Evolutionary conservation across 257 asterid genomes (phyloP).

Genomic region (Osmanthus fragrans): DNA sequence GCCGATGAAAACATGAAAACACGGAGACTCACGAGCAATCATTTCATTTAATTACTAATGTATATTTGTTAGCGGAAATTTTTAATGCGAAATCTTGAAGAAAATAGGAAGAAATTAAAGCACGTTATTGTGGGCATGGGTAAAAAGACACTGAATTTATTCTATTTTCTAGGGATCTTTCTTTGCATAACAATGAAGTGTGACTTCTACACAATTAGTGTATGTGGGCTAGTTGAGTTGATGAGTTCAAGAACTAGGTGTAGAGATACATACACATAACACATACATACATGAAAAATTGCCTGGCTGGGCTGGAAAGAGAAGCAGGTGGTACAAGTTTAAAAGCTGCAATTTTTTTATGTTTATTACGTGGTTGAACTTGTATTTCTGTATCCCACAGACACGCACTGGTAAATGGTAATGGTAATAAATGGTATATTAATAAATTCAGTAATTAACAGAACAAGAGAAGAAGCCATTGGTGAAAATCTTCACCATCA

Average conservation of each 20-base stretch:
- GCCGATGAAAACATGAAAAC: neutral
- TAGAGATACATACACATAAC: neutral
- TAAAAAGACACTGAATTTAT: conserved; percentile 8
- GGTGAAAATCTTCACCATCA: neutral
- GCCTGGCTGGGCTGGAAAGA: conserved; percentile 62
- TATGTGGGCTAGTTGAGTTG: conserved; percentile 1
- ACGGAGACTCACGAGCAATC: neutral
- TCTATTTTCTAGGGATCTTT: conserved; percentile 22
- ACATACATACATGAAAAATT: conserved; percentile 36
- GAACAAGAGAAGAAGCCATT: conserved; percentile 28
- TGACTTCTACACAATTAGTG: conserved; percentile 30
- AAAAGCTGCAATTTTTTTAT: conserved; percentile 17
- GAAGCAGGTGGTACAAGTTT: conserved; percentile 23
- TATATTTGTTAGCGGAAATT: neutral
- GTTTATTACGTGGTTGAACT: neutral
- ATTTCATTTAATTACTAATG: neutral
- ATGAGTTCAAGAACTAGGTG: neutral
- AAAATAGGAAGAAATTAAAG: conserved; percentile 31
- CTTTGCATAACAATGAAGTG: neutral
- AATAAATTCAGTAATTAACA: neutral
- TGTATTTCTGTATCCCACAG: too few species aligned
- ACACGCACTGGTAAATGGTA: neutral
- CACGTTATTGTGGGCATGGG: conserved; percentile 29
- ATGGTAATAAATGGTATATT: neutral
- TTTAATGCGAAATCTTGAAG: conserved; percentile 15